Base-by-base conservation (phyloP, 176 grass and related monocot species). In the Pontederia paniculata region DNA sequence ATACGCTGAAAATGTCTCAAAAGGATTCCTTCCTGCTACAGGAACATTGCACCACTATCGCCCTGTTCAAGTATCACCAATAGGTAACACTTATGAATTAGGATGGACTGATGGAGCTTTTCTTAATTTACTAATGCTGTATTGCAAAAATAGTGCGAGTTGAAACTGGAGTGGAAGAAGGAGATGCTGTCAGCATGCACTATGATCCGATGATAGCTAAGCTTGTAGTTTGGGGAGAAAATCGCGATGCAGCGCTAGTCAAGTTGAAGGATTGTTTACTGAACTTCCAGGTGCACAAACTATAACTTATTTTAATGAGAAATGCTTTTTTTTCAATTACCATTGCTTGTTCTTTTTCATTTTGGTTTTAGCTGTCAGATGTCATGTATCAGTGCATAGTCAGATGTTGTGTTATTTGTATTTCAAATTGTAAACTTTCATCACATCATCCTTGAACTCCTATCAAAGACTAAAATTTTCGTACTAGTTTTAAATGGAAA, bases 131-230 rank as follows among this genome's bases (percentile, higher is more conserved):
- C 55, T 25, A 54, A 2, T 68, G 14, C 42, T 43, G 17, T 16
- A 50, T 48, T 42, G 17, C 21, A 52, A 68, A 37, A 70, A 69
- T 68, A 97, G 91, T 90, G 73, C 72, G 91, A 76, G 86, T 97
- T 78, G 91, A 97, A 84, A 97, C 91, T 55, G 91, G 91, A 74
- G 91, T 97, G 12, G 86, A 97, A 74, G 76, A 87, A 97, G 91
- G 91, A 81, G 83, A 97, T 76, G 64, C 79, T 62, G 91, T 97
- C 55, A 87, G 82, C 68, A 85, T 97, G 79, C 91, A 97, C 74
- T 97, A 97, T 78, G 91, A 97, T 79, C 91, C 91, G 9, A 97
- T 97, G 91, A 97, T 97, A 73, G 91, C 91, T 45, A 97, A 97
- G 77, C 91, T 97, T 68, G 86, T 97, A 55, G 82, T 90, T 42